Evolutionary conservation across 208 protist genomes (phyloP), one percentile per base, ranked within the genome.

Genomic region (Trypanosoma cruzi): DNA sequence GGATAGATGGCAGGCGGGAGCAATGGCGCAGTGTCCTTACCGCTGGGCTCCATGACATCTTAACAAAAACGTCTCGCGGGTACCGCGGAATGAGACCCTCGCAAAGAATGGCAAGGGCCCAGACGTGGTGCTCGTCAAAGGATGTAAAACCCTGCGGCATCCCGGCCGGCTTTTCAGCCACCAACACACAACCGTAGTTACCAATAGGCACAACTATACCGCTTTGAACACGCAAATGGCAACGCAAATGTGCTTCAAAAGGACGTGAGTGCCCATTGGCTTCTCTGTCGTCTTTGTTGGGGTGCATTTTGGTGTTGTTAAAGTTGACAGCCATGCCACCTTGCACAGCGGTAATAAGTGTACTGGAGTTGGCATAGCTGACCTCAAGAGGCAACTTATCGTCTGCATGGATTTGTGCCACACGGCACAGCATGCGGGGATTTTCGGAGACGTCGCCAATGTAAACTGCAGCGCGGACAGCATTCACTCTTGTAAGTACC

Each of bases 41-140:
- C 29, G 67, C 59, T 57, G 83, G 79, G 1, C 48, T 58, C 76
- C 79, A 86, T 8, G 63, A 22, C 40, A 66, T 61, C 3, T 73
- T 73, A 20, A 94, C 18, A 36, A 94, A 83, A 40, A 92, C 26
- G 28, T 81, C 70, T 5, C 66, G 75, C 28, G 82, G 71, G 66
- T 91, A 93, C 24, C 80, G 82, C 49, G 52, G 53, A n/a, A 95
- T 74, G 1, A 91, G 54, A n/a, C 74, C 73, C 48, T 91, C 81
- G 28, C 76, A 81, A 32, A 91, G 52, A 10, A 75, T 67, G 18
- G 82, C 84, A 37, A 74, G 70, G 52, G 74, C 73, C 89, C 89
- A 94, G n/a, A 73, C 79, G 7, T 88, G 68, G 74, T 92, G 81
- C 71, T 92, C 86, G 64, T 92, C 86, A 14, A 80, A 76, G 42